Percentiles rank a stretch among this genome's conserved stretches.
These are phyloP conservation scores for Linaria vulgaris DNA, from an alignment of 257 asterid genomes.

Conservation along the genomic window DNA sequence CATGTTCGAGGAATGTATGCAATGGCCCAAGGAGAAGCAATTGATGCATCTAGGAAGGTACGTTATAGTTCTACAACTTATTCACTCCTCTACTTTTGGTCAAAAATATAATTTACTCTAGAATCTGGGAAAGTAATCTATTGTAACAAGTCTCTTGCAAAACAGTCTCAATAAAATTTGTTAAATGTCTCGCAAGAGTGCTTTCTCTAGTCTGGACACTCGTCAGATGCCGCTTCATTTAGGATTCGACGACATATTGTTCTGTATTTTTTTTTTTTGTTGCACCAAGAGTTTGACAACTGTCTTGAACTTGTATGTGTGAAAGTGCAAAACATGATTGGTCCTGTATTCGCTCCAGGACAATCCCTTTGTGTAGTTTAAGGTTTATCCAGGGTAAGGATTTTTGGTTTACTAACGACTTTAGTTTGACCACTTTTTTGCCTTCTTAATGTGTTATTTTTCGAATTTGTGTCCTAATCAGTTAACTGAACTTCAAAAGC, in stretches of 20 bases:
- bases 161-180: no score
- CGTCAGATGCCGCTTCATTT: not conserved
- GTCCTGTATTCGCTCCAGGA: no score
- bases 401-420: not conserved
- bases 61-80: slow-evolving; percentile 2
- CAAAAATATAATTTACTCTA: not conserved
- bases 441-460: no score
- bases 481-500: slow-evolving; percentile 69
- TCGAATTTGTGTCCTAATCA: slow-evolving; percentile 27
- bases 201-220: not conserved
- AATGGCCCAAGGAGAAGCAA: slow-evolving; percentile 72
- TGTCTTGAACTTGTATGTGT: no score
- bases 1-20: slow-evolving; percentile 81
- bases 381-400: not conserved
- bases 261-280: not conserved
- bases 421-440: not conserved
- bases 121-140: not conserved
- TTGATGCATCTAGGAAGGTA: slow-evolving; percentile 88
- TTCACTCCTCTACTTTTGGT: not conserved
- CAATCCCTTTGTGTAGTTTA: no score
- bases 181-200: no score
- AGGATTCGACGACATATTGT: not conserved
- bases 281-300: no score
- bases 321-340: no score
- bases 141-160: no score